These are phyloP conservation scores for Medicago truncatula DNA, from an alignment of 306 rosid genomes.

Conservation along the genomic window DNA sequence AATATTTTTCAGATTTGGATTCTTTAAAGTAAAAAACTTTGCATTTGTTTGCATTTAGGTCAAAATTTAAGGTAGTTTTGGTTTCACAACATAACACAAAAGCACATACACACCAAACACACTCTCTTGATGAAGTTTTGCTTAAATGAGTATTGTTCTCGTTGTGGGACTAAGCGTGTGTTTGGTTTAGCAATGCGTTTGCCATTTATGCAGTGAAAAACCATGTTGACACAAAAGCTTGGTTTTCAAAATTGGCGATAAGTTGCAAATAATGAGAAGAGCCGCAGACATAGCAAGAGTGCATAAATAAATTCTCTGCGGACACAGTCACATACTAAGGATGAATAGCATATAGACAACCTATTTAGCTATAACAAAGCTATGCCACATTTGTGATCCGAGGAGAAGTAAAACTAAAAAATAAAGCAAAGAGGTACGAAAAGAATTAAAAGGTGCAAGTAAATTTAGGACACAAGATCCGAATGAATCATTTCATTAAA, in stretches of 20 bases:
- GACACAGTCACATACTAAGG: neutral
- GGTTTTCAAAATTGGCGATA: conserved; percentile 12
- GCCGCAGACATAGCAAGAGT: neutral
- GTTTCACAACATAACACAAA: no score
- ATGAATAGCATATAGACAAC: conserved; percentile 1
- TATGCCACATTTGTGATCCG: neutral
- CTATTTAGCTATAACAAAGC: conserved; percentile 8
- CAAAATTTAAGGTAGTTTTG: no score
- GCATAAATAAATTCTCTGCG: conserved; percentile 1
- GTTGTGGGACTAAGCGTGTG: no score
- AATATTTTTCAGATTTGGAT: neutral
- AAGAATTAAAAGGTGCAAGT: neutral
- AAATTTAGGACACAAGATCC: neutral
- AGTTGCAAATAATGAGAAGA: neutral
- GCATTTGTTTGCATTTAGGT: no score
- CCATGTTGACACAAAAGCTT: no score
- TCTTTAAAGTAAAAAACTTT: no score
- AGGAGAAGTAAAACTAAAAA: neutral
- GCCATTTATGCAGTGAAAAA: no score
- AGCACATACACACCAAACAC: no score
- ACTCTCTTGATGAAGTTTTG: no score
- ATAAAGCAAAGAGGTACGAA: neutral
- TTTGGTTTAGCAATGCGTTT: no score
- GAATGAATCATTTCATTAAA: neutral
- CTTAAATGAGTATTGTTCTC: no score